phyloP scores from a whole-genome alignment of 1,139 yeast genomes.

The Yamadazyma epiphylla region DNA sequence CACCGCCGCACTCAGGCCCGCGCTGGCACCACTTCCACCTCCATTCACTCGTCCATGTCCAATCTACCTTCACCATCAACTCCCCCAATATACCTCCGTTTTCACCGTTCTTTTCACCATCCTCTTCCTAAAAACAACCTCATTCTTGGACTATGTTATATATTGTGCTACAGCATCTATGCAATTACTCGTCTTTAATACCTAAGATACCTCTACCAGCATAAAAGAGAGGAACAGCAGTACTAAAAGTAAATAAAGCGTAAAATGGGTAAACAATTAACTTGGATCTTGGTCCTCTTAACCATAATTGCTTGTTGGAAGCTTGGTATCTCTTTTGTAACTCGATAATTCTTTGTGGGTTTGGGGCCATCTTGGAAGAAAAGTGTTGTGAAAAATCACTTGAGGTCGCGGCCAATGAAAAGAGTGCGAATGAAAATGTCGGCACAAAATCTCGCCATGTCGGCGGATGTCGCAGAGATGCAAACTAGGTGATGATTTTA shows the following conservation, averaged over 20 bases:
- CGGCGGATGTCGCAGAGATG: too few relatives aligned
- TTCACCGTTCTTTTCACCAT: too few relatives aligned
- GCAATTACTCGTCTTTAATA: constrained; percentile 48
- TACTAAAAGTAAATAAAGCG: constrained; percentile 74
- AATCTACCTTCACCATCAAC: too few relatives aligned
- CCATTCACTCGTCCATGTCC: too few relatives aligned
- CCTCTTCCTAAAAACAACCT: too few relatives aligned
- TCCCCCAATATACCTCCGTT: too few relatives aligned
- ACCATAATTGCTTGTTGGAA: constrained; percentile 71
- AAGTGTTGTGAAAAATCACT: constrained; percentile 4
- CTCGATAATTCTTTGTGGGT: constrained; percentile 66
- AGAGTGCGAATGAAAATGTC: constrained; percentile 11
- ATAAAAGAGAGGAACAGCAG: constrained; percentile 69
- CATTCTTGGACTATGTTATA: too few relatives aligned
- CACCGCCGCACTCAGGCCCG: too few relatives aligned
- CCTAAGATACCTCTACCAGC: constrained; percentile 76
- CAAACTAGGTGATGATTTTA: too few relatives aligned
- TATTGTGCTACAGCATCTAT: too few relatives aligned
- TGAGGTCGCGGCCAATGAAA: constrained; percentile 6
- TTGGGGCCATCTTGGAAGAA: constrained; percentile 29
- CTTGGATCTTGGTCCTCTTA: constrained; percentile 73
- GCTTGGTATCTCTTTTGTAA: constrained; percentile 73
- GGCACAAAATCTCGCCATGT: background rate
- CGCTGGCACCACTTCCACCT: too few relatives aligned
- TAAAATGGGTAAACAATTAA: constrained; percentile 83